Conservation (phyloP, 2,329 filamentous ascomycete genomes). For the Niveomyces coronatus region DNA sequence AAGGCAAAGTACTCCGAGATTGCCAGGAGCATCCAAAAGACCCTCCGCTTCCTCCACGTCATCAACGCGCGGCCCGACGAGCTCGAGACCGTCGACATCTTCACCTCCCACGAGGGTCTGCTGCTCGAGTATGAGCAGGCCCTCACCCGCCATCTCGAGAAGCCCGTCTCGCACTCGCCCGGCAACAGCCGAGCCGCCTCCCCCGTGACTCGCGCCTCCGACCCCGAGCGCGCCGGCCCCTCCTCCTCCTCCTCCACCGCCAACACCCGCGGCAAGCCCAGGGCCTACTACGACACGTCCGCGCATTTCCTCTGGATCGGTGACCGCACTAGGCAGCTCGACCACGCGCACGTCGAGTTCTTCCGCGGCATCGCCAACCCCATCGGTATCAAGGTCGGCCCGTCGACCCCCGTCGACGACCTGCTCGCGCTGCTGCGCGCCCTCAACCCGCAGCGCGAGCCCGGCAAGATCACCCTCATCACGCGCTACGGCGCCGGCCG, state of each 20-base stretch:
- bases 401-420: constrained; percentile 67
- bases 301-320: constrained; percentile 98
- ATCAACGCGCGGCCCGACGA: constrained; percentile 79
- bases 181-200: constrained; percentile 17
- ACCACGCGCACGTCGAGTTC: constrained; percentile 92
- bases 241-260: no score
- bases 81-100: constrained; percentile 86
- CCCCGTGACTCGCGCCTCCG: constrained; percentile 15
- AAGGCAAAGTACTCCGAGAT: constrained; percentile 81
- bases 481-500: constrained; percentile 82
- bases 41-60: constrained; percentile 86
- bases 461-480: constrained; percentile 92
- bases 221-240: constrained; percentile 12
- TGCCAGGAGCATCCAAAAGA: constrained; percentile 78
- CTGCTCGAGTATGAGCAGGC: constrained; percentile 90
- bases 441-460: constrained; percentile 71
- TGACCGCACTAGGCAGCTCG: constrained; percentile 86
- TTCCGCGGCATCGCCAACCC: constrained; percentile 95
- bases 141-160: constrained; percentile 65
- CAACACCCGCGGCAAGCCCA: no score
- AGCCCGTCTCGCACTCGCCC: constrained; percentile 37
- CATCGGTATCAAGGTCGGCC: constrained; percentile 92
- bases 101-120: constrained; percentile 89
- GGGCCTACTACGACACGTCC: constrained; percentile 84
- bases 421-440: constrained; percentile 70